Conservation (phyloP, 139 green algal genomes). For the Pseudopediastrum boryanum region DNA sequence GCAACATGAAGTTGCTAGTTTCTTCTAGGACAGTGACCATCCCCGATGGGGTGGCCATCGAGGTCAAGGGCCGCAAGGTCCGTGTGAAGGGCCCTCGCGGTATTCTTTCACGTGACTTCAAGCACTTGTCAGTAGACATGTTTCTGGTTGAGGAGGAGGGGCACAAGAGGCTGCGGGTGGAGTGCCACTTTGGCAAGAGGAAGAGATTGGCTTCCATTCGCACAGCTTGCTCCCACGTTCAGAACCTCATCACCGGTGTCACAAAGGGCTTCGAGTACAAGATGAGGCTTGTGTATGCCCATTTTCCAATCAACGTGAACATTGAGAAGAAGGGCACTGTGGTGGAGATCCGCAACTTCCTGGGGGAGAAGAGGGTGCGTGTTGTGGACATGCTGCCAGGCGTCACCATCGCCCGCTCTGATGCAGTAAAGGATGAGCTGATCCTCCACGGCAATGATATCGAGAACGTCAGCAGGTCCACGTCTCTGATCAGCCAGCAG, state of each 20-base stretch:
- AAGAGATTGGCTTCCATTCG: slow-evolving; percentile 94
- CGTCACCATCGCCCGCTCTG: slow-evolving; percentile 79
- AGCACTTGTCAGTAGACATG: slow-evolving; percentile 89
- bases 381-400: slow-evolving; percentile 92
- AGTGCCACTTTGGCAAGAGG: slow-evolving; percentile 88
- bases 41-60: slow-evolving; percentile 51
- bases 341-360: slow-evolving; percentile 99
- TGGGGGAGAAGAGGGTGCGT: slow-evolving; percentile 98
- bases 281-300: slow-evolving; percentile 99
- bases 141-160: slow-evolving; percentile 82
- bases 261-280: slow-evolving; percentile 95
- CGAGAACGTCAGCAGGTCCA: slow-evolving; percentile 82
- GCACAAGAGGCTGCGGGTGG: slow-evolving; percentile 67
- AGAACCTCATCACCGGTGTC: slow-evolving; percentile 88
- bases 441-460: slow-evolving; percentile 94
- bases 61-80: slow-evolving; percentile 65
- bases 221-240: slow-evolving; percentile 88
- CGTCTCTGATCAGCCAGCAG: slow-evolving; percentile 91
- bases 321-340: slow-evolving; percentile 77
- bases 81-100: slow-evolving; percentile 78
- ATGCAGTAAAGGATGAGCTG: slow-evolving; percentile 97
- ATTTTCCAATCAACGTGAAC: slow-evolving; percentile 99
- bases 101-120: slow-evolving; percentile 81
- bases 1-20: slow-evolving; percentile 81
- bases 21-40: slow-evolving; percentile 62